phyloP scores from a whole-genome alignment of 345 rosid genomes.

The Populus pruinosa region DNA sequence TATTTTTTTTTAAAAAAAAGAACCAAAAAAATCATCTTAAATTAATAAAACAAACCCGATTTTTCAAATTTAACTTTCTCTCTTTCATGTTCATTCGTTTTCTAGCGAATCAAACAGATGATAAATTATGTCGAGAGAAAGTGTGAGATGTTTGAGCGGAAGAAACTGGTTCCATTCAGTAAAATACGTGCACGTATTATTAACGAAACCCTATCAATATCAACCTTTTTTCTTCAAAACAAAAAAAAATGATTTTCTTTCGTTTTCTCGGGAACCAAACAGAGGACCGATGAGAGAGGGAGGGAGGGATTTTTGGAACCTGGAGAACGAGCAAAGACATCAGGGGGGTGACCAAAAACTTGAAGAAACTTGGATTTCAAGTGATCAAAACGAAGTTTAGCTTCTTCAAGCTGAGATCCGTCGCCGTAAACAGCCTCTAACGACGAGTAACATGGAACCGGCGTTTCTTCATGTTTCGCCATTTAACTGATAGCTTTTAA shows the following conservation, averaged over 20 bases:
- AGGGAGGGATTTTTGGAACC: conserved; percentile 32
- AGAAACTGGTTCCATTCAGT: background rate
- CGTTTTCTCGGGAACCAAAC: conserved; percentile 11
- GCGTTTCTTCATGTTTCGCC: conserved; percentile 72
- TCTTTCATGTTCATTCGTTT: background rate
- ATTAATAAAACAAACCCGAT: background rate
- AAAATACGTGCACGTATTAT: background rate
- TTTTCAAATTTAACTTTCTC: background rate
- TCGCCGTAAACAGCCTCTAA: conserved; percentile 69
- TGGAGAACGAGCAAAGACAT: conserved; percentile 82
- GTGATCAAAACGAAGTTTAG: conserved; percentile 62
- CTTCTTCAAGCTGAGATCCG: conserved; percentile 74
- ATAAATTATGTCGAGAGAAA: background rate
- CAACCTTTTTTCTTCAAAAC: background rate
- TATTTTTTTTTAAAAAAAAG: background rate
- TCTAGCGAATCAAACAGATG: background rate
- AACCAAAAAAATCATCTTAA: background rate
- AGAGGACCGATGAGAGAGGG: background rate
- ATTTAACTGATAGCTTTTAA: conserved; percentile 15
- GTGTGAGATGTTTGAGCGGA: background rate
- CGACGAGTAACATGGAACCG: conserved; percentile 59
- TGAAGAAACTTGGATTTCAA: conserved; percentile 57
- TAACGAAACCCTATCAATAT: background rate
- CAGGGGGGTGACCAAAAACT: conserved; percentile 63
- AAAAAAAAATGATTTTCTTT: background rate